Percentiles rank a stretch among this genome's conserved stretches.
phyloP scores from a whole-genome alignment of 805 yeast species.

The Blastobotrys mokoenaii region DNA sequence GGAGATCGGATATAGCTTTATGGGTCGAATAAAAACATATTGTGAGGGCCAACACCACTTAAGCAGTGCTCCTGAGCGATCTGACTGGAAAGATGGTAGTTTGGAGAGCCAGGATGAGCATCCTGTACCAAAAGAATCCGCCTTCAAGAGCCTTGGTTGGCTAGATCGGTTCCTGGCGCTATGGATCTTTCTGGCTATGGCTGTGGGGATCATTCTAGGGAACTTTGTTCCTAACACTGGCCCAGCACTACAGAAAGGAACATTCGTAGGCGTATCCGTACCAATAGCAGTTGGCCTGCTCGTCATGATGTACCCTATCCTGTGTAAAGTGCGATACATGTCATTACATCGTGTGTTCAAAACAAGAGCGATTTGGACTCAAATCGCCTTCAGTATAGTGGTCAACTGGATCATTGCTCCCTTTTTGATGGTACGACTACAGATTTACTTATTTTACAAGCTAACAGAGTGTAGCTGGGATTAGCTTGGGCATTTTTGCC shows the following conservation, averaged over 20 bases:
- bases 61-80: no score
- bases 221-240: conserved; percentile 19
- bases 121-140: background rate
- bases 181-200: conserved; percentile 23
- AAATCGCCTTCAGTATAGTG: conserved; percentile 33
- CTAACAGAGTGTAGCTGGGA: conserved; percentile 21
- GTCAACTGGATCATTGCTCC: conserved; percentile 53
- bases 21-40: no score
- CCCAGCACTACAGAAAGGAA: conserved; percentile 14
- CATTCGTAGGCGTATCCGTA: conserved; percentile 21
- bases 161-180: conserved; percentile 20
- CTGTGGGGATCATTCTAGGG: conserved; percentile 20
- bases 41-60: no score
- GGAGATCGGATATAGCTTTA: no score
- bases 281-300: conserved; percentile 37
- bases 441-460: background rate
- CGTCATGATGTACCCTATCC: conserved; percentile 50
- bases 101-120: no score
- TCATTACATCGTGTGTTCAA: conserved; percentile 26
- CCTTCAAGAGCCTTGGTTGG: conserved; percentile 2
- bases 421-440: conserved; percentile 37
- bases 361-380: conserved; percentile 21
- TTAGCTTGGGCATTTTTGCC: conserved; percentile 45
- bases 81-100: no score
- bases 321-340: conserved; percentile 49